A percentile compares a stretch with the other conserved stretches of the same genome.
phyloP scores from a whole-genome alignment of 179 eudicot species.

The Silene noctiflora region DNA sequence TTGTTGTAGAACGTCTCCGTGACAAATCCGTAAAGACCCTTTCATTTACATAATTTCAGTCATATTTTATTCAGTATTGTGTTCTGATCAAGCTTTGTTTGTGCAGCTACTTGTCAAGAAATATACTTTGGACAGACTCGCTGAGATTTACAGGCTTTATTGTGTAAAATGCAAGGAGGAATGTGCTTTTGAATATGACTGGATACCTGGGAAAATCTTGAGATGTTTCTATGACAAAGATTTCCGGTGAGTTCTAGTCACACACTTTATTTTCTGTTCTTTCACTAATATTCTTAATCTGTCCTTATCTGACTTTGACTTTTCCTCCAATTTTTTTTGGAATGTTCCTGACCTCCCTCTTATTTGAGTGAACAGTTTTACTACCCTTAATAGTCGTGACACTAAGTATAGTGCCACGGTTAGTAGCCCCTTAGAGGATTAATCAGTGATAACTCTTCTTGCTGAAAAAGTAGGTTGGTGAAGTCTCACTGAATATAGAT shows the following conservation, averaged over 20 bases:
- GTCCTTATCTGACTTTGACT: neutral
- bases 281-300: neutral
- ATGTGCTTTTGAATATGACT: conserved; percentile 52
- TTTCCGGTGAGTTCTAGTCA: conserved; percentile 54
- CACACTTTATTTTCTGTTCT: neutral
- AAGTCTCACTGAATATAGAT: neutral
- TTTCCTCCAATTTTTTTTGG: neutral
- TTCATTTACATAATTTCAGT: conserved; percentile 12
- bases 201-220: conserved; percentile 92
- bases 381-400: neutral
- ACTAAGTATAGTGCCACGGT: neutral
- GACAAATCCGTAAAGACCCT: conserved; percentile 73
- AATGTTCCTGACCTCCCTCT: neutral
- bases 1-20: conserved; percentile 88
- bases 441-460: neutral
- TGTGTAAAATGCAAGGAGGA: conserved; percentile 46
- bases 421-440: neutral
- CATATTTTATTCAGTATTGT: conserved; percentile 4
- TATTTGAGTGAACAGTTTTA: too few species aligned
- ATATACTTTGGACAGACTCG: conserved; percentile 91
- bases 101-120: conserved; percentile 86
- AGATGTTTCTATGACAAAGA: conserved; percentile 97
- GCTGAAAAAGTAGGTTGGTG: neutral
- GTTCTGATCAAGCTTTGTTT: conserved; percentile 19
- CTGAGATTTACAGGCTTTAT: conserved; percentile 63